Evolutionary conservation across 2,329 filamentous ascomycete genomes (phyloP), one percentile per base, ranked within the genome.

Genomic region (Chaetomium olivaceum): DNA sequence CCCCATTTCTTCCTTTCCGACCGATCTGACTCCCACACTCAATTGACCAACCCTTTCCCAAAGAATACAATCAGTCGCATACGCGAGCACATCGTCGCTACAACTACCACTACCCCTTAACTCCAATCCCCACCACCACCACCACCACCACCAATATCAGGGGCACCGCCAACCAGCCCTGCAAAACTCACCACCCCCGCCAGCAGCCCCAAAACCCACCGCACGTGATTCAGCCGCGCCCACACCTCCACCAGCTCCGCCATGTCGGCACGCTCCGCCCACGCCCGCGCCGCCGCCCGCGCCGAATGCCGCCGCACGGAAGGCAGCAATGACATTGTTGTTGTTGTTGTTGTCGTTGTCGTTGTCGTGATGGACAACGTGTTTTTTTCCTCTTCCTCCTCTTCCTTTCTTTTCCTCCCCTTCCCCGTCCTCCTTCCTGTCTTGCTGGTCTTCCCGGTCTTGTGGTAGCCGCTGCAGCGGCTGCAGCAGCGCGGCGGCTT

Each of bases 191-290:
- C 16, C 23, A 19, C 55, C 27, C 64, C 69, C 0, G 69, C 66
- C n/a, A 60, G 14, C 0, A 65, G 16, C 9, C 48, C 63, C 19
- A 67, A 2, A 9, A 66, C 66, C 68, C 63, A 68, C 29, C 69
- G 36, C 29, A 29, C 48, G 46, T 71, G 62, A 58, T 71, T 71
- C 50, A 56, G n/a, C 46, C 57, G 14, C 16, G 51, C 69, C 69
- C 69, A 71, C 36, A 23, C 36, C 9, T 4, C 21, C 19, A 71
- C 64, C 63, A 71, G 50, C 59, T 64, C 67, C 33, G 8, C 29
- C 59, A 70, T 67, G 14, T 55, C 60, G 1, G n/a, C n/a, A 43
- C 23, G 3, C 52, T 68, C 69, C 36, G 67, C 68, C 67, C 63
- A 69, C 31, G 3, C 2, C 57, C 57, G 68, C 16, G 50, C 27